These are phyloP conservation scores for Liquidambar formosana DNA, from an alignment of 164 flowering plant genomes.

Conservation along the genomic window DNA sequence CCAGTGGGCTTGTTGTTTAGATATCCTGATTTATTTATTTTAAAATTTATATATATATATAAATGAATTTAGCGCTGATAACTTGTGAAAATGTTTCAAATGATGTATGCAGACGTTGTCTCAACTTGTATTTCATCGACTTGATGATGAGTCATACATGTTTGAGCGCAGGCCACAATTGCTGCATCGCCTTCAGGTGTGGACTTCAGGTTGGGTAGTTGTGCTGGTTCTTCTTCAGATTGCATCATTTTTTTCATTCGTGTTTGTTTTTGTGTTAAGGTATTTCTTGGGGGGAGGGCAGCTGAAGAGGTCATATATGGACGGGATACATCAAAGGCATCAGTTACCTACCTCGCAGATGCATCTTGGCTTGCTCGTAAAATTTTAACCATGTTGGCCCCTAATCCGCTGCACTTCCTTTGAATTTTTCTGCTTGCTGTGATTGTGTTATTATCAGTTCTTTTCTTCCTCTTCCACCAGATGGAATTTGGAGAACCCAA, in stretches of 20 bases:
- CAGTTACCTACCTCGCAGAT: conserved; percentile 83
- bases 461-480: conserved; percentile 33
- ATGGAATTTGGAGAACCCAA: conserved; percentile 92
- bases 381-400: conserved; percentile 77
- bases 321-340: conserved; percentile 82
- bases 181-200: conserved; percentile 96
- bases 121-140: conserved; percentile 85
- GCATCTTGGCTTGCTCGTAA: conserved; percentile 99
- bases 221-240: not conserved
- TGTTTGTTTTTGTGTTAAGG: conserved; percentile 38
- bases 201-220: conserved; percentile 1
- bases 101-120: conserved; percentile 68
- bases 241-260: not conserved
- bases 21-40: not conserved
- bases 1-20: not conserved
- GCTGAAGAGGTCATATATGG: conserved; percentile 97
- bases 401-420: conserved; percentile 1
- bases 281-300: conserved; percentile 93
- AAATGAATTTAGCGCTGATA: not conserved
- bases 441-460: conserved; percentile 6
- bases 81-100: conserved; percentile 4
- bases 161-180: conserved; percentile 90
- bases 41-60: too few relatives aligned
- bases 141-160: conserved; percentile 81
- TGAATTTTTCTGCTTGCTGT: not conserved